Base-by-base conservation (phyloP, 495 filamentous ascomycete species). In the Sporormia fimetaria region DNA sequence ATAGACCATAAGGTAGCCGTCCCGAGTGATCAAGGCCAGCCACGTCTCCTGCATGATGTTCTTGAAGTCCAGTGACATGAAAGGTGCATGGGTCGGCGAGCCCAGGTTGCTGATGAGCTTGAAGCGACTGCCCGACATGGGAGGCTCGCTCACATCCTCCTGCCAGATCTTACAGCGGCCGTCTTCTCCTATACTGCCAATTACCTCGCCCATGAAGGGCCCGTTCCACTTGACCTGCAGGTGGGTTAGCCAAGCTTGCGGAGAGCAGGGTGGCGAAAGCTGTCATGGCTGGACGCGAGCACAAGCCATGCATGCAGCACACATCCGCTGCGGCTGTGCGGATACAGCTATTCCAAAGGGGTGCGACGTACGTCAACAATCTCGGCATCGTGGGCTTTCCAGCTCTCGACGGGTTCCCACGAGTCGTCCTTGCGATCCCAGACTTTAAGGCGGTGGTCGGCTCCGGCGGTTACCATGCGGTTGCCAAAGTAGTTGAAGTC, bases 401-500 rank as follows among this genome's bases (percentile, higher is more conserved):
- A 95, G 34, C 76, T 83, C 56, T 95, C 90, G 50, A 75, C 78
- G 28, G 87, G 62, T 26, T 74, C 71, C 85, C 85, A 94, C 33
- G 47, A 33, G 12, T 76, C 65, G 47, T 77, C 75, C 45, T 87
- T 73, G 28, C 70, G 61, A 57, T 93, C 85, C 72, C 86, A 96
- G 21, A 96, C 81, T 57, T 86, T 85, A 51, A 99, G 80, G 56
- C 80, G 82, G 55, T 94, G 92, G 62, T 99, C 90, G 2, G 86
- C 80, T 24, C 83, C 90, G 21, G 83, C 84, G 8, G 87, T 87
- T 21, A 87, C 83, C 63, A 87, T 82, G 45, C 87, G 84, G 50
- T 80, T 87, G 42, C 90, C 90, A 57, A 88, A 88, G 52, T 71
- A 73, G 64, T 95, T 67, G 59, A 57, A 62, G 44, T 52, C 73